Percentiles rank a stretch among this genome's conserved stretches.
phyloP scores from a whole-genome alignment of 176 grass and related monocot species.

The Coix lacrymajobi region DNA sequence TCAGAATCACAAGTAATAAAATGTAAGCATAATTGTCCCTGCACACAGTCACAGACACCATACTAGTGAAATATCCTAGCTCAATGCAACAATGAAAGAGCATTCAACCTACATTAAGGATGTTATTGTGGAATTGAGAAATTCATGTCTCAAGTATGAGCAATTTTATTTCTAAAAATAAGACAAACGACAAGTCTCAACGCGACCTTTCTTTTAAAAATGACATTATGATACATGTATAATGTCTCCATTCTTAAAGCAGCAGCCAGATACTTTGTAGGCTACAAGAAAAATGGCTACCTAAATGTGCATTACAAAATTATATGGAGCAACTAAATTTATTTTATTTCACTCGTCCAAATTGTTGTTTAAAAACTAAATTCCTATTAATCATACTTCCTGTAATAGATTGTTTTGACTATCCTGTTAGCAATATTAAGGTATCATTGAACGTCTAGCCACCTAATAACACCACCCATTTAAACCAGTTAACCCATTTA shows the following conservation, averaged over 20 bases:
- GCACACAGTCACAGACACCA: neutral
- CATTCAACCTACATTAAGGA: neutral
- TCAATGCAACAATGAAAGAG: neutral
- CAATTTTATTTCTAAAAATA: neutral
- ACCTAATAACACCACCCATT: neutral
- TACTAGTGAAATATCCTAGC: neutral
- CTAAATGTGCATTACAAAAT: constrained; percentile 7
- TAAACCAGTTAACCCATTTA: neutral
- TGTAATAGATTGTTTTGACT: neutral
- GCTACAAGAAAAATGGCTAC: too few species aligned
- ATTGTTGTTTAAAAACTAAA: neutral
- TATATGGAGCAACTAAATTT: neutral
- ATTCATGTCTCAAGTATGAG: neutral
- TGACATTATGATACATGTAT: neutral
- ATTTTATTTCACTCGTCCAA: neutral
- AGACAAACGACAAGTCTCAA: neutral
- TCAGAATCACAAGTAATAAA: neutral
- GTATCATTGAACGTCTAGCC: too few species aligned
- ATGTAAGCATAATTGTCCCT: neutral
- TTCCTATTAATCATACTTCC: neutral
- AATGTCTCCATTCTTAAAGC: neutral
- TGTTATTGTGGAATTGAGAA: neutral
- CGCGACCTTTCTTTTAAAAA: neutral
- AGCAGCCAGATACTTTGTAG: neutral
- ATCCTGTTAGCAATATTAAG: neutral